Conservation (phyloP, 2,329 filamentous ascomycete species). For the Albophoma yamanashiensis region DNA sequence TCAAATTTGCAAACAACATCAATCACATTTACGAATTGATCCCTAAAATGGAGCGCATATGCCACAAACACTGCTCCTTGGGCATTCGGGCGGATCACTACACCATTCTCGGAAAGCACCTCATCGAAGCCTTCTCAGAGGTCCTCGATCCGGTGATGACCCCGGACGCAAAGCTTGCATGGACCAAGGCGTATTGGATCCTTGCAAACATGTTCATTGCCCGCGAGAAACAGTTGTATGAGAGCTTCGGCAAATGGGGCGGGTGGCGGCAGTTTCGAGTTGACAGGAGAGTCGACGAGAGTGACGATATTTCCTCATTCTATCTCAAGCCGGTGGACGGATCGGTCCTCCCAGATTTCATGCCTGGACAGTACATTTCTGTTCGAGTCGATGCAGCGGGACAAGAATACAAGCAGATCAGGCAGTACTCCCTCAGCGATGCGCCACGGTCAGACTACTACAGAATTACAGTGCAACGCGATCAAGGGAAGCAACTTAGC, state of each 20-base stretch:
- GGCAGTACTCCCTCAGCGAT: constrained; percentile 66
- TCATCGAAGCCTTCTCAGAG: constrained; percentile 55
- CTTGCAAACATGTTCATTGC: constrained; percentile 63
- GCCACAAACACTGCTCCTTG: constrained; percentile 64
- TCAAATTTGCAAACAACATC: constrained; percentile 63
- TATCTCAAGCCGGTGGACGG: constrained; percentile 55
- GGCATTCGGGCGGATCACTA: constrained; percentile 61
- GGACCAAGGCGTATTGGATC: constrained; percentile 62
- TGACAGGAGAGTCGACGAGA: constrained; percentile 52
- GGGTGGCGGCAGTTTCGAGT: constrained; percentile 60
- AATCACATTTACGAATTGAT: constrained; percentile 47
- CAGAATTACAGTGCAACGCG: constrained; percentile 61
- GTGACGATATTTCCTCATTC: constrained; percentile 59
- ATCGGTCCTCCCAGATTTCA: constrained; percentile 48
- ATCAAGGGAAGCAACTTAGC: constrained; percentile 35
- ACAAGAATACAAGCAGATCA: constrained; percentile 49
- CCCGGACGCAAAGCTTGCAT: constrained; percentile 52
- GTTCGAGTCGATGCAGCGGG: constrained; percentile 46
- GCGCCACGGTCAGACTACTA: constrained; percentile 50
- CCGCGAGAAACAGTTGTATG: constrained; percentile 53
- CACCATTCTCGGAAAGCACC: constrained; percentile 56
- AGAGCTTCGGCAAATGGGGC: constrained; percentile 49
- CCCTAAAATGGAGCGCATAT: constrained; percentile 44
- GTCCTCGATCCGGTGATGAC: constrained; percentile 58
- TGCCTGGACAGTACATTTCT: constrained; percentile 64